Conservation (phyloP, 169 alveolate genomes). For the Neospora caninum region DNA sequence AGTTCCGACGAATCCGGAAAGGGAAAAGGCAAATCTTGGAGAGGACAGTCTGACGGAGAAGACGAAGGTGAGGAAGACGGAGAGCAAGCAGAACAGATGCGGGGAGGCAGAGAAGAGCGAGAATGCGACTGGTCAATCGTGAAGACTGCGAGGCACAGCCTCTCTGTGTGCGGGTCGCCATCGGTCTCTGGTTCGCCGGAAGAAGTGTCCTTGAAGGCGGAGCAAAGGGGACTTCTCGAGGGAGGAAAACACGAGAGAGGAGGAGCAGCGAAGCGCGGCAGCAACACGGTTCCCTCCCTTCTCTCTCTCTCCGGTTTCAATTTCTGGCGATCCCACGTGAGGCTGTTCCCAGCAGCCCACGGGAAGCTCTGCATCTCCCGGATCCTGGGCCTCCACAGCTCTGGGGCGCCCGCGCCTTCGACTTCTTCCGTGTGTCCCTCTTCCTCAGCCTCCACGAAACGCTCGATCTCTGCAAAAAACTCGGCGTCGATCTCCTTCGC, state of each 20-base stretch:
- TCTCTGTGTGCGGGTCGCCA: not conserved
- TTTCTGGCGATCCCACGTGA: not conserved
- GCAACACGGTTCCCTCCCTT: not conserved
- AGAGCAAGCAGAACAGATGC: too few relatives aligned
- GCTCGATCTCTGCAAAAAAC: not conserved
- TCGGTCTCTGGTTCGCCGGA: not conserved
- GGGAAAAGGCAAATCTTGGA: not conserved
- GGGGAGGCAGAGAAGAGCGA: not conserved
- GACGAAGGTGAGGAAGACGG: not conserved
- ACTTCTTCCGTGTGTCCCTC: not conserved
- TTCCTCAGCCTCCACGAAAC: not conserved
- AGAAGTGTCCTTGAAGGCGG: not conserved
- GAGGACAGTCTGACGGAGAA: not conserved
- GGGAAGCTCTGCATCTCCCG: not conserved
- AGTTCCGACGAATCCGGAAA: not conserved
- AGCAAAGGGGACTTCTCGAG: not conserved
- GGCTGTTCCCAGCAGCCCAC: not conserved
- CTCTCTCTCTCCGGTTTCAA: not conserved
- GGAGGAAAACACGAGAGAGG: not conserved
- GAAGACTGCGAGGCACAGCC: not conserved
- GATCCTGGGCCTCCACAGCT: not conserved
- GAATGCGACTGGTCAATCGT: not conserved
- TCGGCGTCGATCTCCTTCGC: not conserved
- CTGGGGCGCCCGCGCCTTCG: not conserved
- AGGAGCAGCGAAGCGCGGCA: not conserved